Evolutionary conservation across 805 yeast species (phyloP).

Genomic region (Kodamaea neixiangensis): DNA sequence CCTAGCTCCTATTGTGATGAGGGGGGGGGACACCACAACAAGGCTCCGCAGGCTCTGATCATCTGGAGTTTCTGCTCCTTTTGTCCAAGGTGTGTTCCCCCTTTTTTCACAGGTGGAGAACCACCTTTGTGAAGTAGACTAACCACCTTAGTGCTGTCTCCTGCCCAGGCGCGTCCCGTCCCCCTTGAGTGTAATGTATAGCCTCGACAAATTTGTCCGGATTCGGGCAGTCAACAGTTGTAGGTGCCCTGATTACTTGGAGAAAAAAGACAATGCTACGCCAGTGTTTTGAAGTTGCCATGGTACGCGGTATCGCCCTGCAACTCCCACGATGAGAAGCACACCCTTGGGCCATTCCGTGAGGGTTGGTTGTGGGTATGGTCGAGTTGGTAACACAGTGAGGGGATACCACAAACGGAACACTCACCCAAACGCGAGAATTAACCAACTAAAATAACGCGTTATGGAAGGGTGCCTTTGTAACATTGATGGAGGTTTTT

Average conservation of each 20-base stretch:
- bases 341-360: background rate
- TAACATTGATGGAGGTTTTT: background rate
- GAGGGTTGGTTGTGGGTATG: background rate
- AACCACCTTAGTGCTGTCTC: background rate
- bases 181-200: background rate
- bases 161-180: slow-evolving; percentile 2
- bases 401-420: background rate
- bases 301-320: slow-evolving; percentile 5
- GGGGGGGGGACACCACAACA: background rate
- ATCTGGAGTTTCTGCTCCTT: background rate
- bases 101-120: background rate
- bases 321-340: background rate
- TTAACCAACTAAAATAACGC: background rate
- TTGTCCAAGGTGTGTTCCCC: background rate
- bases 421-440: background rate
- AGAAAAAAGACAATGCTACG: slow-evolving; percentile 1
- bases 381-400: background rate
- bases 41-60: background rate
- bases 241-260: background rate
- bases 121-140: background rate
- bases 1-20: background rate
- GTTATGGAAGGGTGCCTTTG: background rate
- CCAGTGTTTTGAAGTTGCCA: slow-evolving; percentile 5
- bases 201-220: slow-evolving; percentile 3
- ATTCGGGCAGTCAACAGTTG: background rate